phyloP scores from a whole-genome alignment of 2,329 filamentous ascomycete genomes.

The Ilyonectria sp. region DNA sequence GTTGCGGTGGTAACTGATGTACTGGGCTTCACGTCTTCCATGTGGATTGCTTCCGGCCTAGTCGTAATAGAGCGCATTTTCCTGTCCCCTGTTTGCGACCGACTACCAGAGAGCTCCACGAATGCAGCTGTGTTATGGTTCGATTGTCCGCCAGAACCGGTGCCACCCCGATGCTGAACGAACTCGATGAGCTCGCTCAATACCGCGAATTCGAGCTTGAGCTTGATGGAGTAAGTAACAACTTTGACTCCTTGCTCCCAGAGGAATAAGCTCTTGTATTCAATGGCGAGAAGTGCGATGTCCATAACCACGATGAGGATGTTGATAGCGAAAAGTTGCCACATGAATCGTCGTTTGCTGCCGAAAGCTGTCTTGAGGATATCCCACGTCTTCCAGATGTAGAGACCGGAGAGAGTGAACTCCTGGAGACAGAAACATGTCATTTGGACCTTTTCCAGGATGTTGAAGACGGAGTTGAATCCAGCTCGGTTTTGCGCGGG shows the following conservation, averaged over 20 bases:
- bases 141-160: not conserved
- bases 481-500: conserved; percentile 39
- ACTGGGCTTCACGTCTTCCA: not conserved
- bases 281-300: conserved; percentile 32
- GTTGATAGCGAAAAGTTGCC: conserved; percentile 35
- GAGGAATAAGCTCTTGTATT: conserved; percentile 26
- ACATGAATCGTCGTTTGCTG: conserved; percentile 17
- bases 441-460: conserved; percentile 42
- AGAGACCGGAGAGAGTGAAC: conserved; percentile 20
- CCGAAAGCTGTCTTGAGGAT: conserved; percentile 19
- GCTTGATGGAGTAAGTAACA: conserved; percentile 44
- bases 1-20: conserved; percentile 4
- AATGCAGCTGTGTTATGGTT: conserved; percentile 10
- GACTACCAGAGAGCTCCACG: conserved; percentile 28
- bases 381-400: conserved; percentile 26
- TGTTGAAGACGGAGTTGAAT: conserved; percentile 36
- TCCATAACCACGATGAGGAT: conserved; percentile 39
- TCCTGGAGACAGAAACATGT: conserved; percentile 24
- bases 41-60: conserved; percentile 5
- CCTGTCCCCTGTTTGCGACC: not conserved
- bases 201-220: conserved; percentile 56
- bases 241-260: conserved; percentile 32
- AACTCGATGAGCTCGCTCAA: conserved; percentile 53
- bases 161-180: conserved; percentile 45
- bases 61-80: conserved; percentile 2